Evolutionary conservation across 2,329 filamentous ascomycete species (phyloP).

Genomic region (Clonostachys sp.): DNA sequence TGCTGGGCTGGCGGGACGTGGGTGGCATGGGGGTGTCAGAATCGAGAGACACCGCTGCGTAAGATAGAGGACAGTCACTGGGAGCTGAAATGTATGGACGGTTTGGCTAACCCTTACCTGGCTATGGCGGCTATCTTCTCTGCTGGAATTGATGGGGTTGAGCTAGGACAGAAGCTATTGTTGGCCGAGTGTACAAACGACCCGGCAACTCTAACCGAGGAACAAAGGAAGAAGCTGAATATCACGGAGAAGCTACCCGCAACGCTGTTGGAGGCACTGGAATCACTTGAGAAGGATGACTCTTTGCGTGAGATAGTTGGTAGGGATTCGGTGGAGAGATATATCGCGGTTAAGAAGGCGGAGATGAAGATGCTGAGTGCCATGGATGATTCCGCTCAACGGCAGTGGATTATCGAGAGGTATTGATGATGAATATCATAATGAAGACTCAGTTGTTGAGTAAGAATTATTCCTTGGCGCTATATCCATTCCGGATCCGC

Average conservation of each 20-base stretch:
- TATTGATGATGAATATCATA: slow-evolving; percentile 32
- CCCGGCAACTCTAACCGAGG: slow-evolving; percentile 41
- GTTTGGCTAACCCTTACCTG: slow-evolving; percentile 74
- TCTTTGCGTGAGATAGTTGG: slow-evolving; percentile 41
- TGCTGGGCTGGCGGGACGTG: slow-evolving; percentile 74
- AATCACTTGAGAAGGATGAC: slow-evolving; percentile 40
- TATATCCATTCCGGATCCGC: too few species aligned
- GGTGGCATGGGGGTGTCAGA: slow-evolving; percentile 78
- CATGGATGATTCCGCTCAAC: slow-evolving; percentile 42
- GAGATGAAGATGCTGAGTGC: slow-evolving; percentile 38
- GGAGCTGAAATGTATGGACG: slow-evolving; percentile 77
- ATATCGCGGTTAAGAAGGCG: slow-evolving; percentile 51
- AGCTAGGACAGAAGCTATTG: slow-evolving; percentile 26
- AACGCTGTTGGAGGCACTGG: slow-evolving; percentile 49
- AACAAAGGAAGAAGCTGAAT: slow-evolving; percentile 43
- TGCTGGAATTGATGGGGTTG: slow-evolving; percentile 19
- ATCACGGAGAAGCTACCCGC: slow-evolving; percentile 51
- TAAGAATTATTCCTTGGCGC: neutral
- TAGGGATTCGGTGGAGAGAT: slow-evolving; percentile 48
- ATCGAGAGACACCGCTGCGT: slow-evolving; percentile 70
- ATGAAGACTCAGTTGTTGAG: neutral
- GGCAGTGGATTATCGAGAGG: slow-evolving; percentile 60
- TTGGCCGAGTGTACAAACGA: slow-evolving; percentile 52
- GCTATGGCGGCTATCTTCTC: slow-evolving; percentile 30
- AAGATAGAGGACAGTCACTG: slow-evolving; percentile 65